phyloP scores from a whole-genome alignment of 2,329 filamentous ascomycete species.

The Penicillium sp. region DNA sequence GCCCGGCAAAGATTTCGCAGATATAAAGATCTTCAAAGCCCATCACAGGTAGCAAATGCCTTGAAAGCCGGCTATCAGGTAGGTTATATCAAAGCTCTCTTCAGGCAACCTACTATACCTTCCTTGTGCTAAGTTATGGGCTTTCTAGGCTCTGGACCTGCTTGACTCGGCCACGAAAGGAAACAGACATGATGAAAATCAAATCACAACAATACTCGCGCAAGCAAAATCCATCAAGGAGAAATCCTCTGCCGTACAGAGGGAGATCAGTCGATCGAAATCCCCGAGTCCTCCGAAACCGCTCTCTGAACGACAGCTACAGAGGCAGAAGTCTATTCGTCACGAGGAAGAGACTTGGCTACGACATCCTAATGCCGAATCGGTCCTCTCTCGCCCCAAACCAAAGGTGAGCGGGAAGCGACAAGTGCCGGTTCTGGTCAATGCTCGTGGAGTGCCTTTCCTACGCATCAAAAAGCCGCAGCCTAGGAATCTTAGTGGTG shows the following conservation, averaged over 20 bases:
- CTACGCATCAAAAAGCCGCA: slow-evolving; percentile 48
- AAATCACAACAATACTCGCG: slow-evolving; percentile 29
- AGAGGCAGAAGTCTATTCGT: slow-evolving; percentile 25
- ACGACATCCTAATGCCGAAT: slow-evolving; percentile 33
- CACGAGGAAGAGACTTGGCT: slow-evolving; percentile 29
- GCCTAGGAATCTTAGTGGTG: slow-evolving; percentile 38
- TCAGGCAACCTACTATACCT: background rate
- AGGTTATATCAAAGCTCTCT: background rate
- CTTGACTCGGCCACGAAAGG: slow-evolving; percentile 34
- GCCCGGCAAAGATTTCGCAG: slow-evolving; percentile 40
- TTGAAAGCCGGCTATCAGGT: slow-evolving; percentile 46
- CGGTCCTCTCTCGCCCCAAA: slow-evolving; percentile 39
- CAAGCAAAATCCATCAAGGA: slow-evolving; percentile 23
- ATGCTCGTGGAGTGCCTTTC: slow-evolving; percentile 44
- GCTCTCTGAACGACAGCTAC: slow-evolving; percentile 20
- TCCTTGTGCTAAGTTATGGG: slow-evolving; percentile 3
- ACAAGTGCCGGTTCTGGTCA: slow-evolving; percentile 42
- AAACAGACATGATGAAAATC: slow-evolving; percentile 22
- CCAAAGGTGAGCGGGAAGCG: slow-evolving; percentile 37
- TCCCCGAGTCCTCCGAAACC: slow-evolving; percentile 22
- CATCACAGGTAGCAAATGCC: slow-evolving; percentile 38
- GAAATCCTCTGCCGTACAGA: slow-evolving; percentile 22
- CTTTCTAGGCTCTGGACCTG: slow-evolving; percentile 38
- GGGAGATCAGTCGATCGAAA: slow-evolving; percentile 10
- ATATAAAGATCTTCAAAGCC: slow-evolving; percentile 41